Evolutionary conservation across 768 basidiomycete genomes (phyloP), one percentile per base, ranked within the genome.

Genomic region (Mycena kentingensis): DNA sequence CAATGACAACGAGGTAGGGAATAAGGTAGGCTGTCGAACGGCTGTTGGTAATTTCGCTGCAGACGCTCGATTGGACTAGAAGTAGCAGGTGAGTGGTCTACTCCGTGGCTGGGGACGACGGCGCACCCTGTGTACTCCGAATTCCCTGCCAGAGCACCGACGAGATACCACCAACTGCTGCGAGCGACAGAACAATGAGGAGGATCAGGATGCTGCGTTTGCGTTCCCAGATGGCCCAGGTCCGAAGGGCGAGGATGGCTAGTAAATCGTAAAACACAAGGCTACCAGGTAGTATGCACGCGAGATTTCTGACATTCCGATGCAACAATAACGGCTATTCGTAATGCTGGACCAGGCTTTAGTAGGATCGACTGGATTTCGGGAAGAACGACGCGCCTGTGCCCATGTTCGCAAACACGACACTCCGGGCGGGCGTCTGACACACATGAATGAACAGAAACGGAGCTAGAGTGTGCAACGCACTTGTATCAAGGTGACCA

Each of bases 151-250:
- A 11, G 12, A 56, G 5, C 8, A 56, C 4, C 22, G 7, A 15
- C 3, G 27, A 29, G n/a, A 27, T 36, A 10, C 12, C 43, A 4
- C 5, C 47, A 37, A 57, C 15, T n/a, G 51, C 48, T 1, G 37
- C 55, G 8, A 34, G 28, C 21, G 52, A 60, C 18, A 54, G 27
- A 18, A 51, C 6, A 21, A 41, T 45, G 7, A 60, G 31, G 13
- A 54, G 21, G 38, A 57, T 29, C 13, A 54, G 28, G 16, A 66
- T 46, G 18, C 18, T 8, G 2, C 39, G 49, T 24, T 42, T 55
- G 21, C 39, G 56, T 28, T 58, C 60, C 64, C 65, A 66, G 28
- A 65, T 56, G 1, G 62, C 64, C 64, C 65, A 66, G 19, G 62
- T 64, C 18, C 65, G 38, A 28, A 53, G 47, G 2, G 55, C 64